Evolutionary conservation across 352 stramenopile genomes (phyloP), one percentile per base, ranked within the genome.

Genomic region (Phytophthora aleatoria): DNA sequence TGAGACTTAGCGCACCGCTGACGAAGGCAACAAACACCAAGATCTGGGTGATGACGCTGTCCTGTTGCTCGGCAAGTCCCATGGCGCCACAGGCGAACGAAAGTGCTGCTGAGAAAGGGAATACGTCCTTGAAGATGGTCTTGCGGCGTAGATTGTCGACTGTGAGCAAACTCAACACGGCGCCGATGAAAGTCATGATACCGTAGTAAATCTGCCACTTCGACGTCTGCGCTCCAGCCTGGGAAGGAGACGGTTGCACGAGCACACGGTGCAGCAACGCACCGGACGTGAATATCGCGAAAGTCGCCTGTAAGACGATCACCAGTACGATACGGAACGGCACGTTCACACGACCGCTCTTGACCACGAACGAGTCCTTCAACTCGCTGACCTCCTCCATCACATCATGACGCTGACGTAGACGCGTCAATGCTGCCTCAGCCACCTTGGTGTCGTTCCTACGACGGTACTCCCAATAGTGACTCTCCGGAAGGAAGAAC

Each of bases 61-160:
- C 55, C 39, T 85, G 62, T 27, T 85, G 61, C 0, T 72, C 73
- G 24, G 78, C 74, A n/a, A 73, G 76, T 13, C 79, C 76, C 8
- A 95, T 35, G 7, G 76, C 83, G 9, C 86, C 83, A 50, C 84
- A 92, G 0, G 73, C 81, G 24, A 83, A 55, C 30, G 86, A 83
- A 13, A 96, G 64, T 1, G 69, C 65, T 7, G 76, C 81, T 20
- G 76, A 78, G 54, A 96, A 81, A 13, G 88, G 87, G 39, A 96
- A 50, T 45, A 94, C 85, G 47, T 94, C 88, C 65, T 96, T 96
- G 64, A 93, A 89, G 26, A 96, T 89, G 9, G 88, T 96, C 70
- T 96, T 96, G 61, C 88, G 85, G n/a, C 85, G 85, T 38, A 96
- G 61, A 47, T 83, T 94, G 59, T 96, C 88, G 10, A 96, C 84